Percentiles rank a stretch among this genome's conserved stretches.
Evolutionary conservation across 306 rosid genomes (phyloP).

Genomic region (Trichosanthes truncata): DNA sequence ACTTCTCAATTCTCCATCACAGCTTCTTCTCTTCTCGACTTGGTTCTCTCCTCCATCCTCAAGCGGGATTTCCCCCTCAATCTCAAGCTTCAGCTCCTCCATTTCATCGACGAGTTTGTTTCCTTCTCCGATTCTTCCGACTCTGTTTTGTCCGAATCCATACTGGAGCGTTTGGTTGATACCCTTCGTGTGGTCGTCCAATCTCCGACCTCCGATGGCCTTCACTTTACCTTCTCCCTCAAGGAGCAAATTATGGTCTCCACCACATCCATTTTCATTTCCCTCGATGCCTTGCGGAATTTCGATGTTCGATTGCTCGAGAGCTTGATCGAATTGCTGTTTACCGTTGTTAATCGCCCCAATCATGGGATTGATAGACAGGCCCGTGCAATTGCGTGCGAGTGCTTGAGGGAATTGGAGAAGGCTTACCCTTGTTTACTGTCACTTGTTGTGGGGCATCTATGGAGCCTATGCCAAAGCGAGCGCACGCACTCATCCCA

Average conservation of each 20-base stretch:
- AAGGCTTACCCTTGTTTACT: slow-evolving; percentile 58
- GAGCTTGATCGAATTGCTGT: slow-evolving; percentile 49
- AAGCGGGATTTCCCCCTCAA: slow-evolving; percentile 58
- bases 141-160: slow-evolving; percentile 19
- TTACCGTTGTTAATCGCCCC: slow-evolving; percentile 71
- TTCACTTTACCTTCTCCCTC: slow-evolving; percentile 38
- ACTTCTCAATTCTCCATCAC: slow-evolving; percentile 24
- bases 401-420: slow-evolving; percentile 82
- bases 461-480: slow-evolving; percentile 81
- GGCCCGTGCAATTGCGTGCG: slow-evolving; percentile 66
- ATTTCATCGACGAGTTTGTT: slow-evolving; percentile 72
- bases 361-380: slow-evolving; percentile 64
- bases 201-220: slow-evolving; percentile 46
- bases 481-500: slow-evolving; percentile 92
- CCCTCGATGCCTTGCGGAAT: slow-evolving; percentile 22
- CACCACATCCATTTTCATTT: slow-evolving; percentile 53
- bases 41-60: slow-evolving; percentile 48
- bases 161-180: slow-evolving; percentile 48
- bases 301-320: slow-evolving; percentile 17
- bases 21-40: slow-evolving; percentile 39
- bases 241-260: slow-evolving; percentile 82
- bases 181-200: slow-evolving; percentile 47
- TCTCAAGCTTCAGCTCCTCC: slow-evolving; percentile 47
- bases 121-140: slow-evolving; percentile 17
- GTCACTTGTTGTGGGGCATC: slow-evolving; percentile 67